These are phyloP conservation scores for Hemerocallis citrina DNA, from an alignment of 106 monocot species.

Conservation along the genomic window DNA sequence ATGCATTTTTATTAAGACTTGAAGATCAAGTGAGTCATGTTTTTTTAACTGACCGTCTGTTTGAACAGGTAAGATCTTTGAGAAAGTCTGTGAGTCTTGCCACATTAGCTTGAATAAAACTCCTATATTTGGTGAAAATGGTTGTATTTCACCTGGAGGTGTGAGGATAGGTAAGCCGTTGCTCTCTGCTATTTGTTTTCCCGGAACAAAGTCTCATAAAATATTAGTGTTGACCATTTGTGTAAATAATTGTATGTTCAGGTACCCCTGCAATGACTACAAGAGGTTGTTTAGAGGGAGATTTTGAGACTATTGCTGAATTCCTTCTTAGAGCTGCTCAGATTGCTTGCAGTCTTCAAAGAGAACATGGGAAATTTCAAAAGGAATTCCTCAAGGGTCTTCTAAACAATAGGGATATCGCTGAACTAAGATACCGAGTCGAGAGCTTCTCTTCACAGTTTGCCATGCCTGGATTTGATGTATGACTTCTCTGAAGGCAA, in stretches of 20 bases:
- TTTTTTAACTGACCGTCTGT: neutral
- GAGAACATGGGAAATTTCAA: slow-evolving; percentile 55
- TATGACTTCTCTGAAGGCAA: slow-evolving; percentile 9
- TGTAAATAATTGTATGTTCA: neutral
- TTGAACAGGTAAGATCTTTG: slow-evolving; percentile 69
- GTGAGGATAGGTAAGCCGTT: slow-evolving; percentile 69
- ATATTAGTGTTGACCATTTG: neutral
- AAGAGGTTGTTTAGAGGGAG: slow-evolving; percentile 70
- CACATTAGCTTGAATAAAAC: slow-evolving; percentile 90
- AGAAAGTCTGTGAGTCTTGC: slow-evolving; percentile 94
- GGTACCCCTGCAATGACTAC: slow-evolving; percentile 52
- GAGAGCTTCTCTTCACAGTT: slow-evolving; percentile 54
- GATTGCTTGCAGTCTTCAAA: slow-evolving; percentile 43
- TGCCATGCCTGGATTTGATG: slow-evolving; percentile 56
- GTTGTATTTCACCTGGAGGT: slow-evolving; percentile 75
- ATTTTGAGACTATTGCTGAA: slow-evolving; percentile 66
- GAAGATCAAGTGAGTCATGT: neutral
- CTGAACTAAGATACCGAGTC: slow-evolving; percentile 45
- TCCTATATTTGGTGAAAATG: slow-evolving; percentile 87
- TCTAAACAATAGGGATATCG: slow-evolving; percentile 33
- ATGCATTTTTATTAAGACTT: neutral
- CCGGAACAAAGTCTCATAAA: neutral
- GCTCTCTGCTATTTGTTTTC: neutral
- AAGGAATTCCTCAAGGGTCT: slow-evolving; percentile 46
- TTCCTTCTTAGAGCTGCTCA: slow-evolving; percentile 58